Evolutionary conservation across 148 eudicot species (phyloP), one percentile per base, ranked within the genome.

Genomic region (Rhododendron ovatum): DNA sequence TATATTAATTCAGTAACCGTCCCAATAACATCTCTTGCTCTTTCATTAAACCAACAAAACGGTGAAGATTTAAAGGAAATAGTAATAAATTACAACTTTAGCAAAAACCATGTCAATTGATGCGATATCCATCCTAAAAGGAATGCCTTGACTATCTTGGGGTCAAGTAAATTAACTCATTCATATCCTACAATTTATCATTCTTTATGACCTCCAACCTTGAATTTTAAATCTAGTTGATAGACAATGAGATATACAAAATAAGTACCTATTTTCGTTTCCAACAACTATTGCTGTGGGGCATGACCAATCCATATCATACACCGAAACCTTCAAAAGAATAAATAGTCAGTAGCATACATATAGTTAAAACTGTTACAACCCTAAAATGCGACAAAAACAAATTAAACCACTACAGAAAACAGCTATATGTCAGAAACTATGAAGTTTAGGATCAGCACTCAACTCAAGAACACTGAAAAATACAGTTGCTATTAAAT

Each of bases 221-320:
- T 33, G 84, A 57, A 37, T 22, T 41, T 2, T 43, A 33, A 28
- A 48, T 79, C 82, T 22, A 14, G 39, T 53, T 35, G 82, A 81
- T n/a, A 82, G 83, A 81, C 24, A 14, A 28, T 26, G 11, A 77
- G 48, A 59, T 24, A 24, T 24, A 47, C 17, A 28, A n/a, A 30
- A 83, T 24, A 76, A 88, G 55, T 90, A 96, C 99, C 92, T 93
- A 74, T 82, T 90, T 89, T 97, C 99, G 61, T 97, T 97, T 86
- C 99, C 99, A 88, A 97, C 99, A 84, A 95, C 96, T 78, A 95
- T 94, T 67, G 99, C 99, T 90, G 98, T 97, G 71, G 98, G 98
- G 90, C 90, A 89, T 61, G 99, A 91, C 99, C 99, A 97, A 83
- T 97, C 98, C 92, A 95, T 92, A 80, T 94, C 95, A 87, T 91